These are phyloP conservation scores for Acidomyces sp. DNA, from an alignment of 495 filamentous ascomycete genomes.

Conservation along the genomic window DNA sequence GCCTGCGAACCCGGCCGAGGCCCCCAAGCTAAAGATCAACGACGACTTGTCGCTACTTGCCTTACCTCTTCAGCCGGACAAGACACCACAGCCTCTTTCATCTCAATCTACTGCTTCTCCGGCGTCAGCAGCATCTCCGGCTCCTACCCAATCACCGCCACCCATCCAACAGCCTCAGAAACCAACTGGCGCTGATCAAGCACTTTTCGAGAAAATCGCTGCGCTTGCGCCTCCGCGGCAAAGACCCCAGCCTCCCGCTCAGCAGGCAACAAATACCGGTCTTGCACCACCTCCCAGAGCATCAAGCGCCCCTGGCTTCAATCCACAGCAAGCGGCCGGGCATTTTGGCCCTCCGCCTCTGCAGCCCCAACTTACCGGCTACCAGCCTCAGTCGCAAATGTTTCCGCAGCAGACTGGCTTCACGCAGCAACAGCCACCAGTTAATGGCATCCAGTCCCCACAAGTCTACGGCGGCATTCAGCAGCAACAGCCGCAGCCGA, in stretches of 20 bases:
- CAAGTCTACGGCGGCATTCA: not conserved
- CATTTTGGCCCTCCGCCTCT: conserved; percentile 56
- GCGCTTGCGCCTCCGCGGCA: conserved; percentile 40
- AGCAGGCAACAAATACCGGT: conserved; percentile 45
- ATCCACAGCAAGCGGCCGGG: conserved; percentile 42
- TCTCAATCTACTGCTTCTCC: conserved; percentile 31
- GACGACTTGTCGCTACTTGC: conserved; percentile 14
- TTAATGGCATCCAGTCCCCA: conserved; percentile 18
- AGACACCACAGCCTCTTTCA: conserved; percentile 23
- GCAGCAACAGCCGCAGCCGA: conserved; percentile 11
- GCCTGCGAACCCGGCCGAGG: conserved; percentile 1
- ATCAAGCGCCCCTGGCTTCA: conserved; percentile 77
- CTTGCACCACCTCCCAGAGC: conserved; percentile 72
- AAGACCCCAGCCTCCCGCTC: conserved; percentile 56
- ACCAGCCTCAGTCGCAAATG: conserved; percentile 34
- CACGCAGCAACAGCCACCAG: conserved; percentile 9
- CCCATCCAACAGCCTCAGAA: conserved; percentile 30
- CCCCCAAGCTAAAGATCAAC: conserved; percentile 12
- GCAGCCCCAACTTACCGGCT: conserved; percentile 77
- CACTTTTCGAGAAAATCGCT: conserved; percentile 34
- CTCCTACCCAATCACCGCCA: conserved; percentile 25
- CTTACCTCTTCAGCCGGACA: conserved; percentile 21
- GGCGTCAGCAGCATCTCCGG: conserved; percentile 29
- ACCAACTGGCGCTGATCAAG: conserved; percentile 36
- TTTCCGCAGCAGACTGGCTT: conserved; percentile 28